phyloP scores from a whole-genome alignment of 2,329 filamentous ascomycete species.

The Trichoderma koningii region DNA sequence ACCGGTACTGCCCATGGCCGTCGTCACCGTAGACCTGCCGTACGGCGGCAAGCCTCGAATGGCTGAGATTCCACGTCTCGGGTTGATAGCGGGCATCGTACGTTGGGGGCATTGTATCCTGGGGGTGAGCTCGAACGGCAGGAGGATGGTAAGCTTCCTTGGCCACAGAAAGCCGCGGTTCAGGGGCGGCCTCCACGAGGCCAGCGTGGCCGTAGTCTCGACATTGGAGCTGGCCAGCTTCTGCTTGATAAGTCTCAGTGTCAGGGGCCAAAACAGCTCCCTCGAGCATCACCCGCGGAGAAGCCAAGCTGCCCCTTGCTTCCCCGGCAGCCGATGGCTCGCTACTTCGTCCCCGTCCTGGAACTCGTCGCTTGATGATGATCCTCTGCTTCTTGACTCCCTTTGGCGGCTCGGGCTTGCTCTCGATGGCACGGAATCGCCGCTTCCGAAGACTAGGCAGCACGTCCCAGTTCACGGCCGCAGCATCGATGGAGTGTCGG shows the following conservation, averaged over 20 bases:
- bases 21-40: not conserved
- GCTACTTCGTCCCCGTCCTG: not conserved
- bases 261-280: not conserved
- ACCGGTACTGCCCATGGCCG: not conserved
- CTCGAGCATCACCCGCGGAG: not conserved
- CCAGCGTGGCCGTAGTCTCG: not conserved
- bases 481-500: conserved; percentile 32
- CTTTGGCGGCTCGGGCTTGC: not conserved
- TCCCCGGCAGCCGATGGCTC: not conserved
- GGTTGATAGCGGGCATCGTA: not conserved
- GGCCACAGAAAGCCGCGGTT: conserved; percentile 3
- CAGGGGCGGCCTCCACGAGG: not conserved
- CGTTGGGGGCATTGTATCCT: not conserved
- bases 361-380: not conserved
- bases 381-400: not conserved
- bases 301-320: not conserved
- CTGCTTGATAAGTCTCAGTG: not conserved
- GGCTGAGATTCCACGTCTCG: no score
- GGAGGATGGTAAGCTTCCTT: not conserved
- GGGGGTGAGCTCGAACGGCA: not conserved
- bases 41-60: not conserved
- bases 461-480: conserved; percentile 30
- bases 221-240: not conserved
- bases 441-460: conserved; percentile 12
- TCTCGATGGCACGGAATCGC: not conserved